Base-by-base conservation (phyloP, 2,329 filamentous ascomycete genomes). In the Trichoderma pleuroti region DNA sequence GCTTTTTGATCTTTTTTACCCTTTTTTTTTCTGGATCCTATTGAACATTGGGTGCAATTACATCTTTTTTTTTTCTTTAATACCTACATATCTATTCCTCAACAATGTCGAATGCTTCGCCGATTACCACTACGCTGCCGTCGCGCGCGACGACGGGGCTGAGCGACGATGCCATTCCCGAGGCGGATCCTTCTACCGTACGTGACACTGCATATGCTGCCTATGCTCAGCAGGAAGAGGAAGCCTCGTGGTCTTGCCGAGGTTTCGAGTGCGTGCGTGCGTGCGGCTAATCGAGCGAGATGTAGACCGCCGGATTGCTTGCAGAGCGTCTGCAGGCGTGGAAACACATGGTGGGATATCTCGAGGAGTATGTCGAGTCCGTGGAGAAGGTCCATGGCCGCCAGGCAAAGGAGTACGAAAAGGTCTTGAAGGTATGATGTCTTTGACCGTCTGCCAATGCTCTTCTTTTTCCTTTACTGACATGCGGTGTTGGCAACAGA, bases 381-480 rank as follows among this genome's bases (percentile, higher is more conserved):
- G 93, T 94, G 4, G 94, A 97, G 81, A 98, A 95, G 86, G 86
- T 93, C 71, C 91, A 98, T 78, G 91, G 90, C 78, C 87, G 88
- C 12, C 92, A 97, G 76, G 90, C 93, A 68, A 98, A 97, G 84
- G 95, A 98, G 81, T 97, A 97, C 78, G 94, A 98, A 84, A 95
- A 93, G 82, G 91, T 96, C 11, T 83, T 98, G 77, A 99, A 98
- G 90, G 91, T 82, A 68, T 21, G 75, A 68, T 34, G 3, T 16
- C 18, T 42, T 5, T 42, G 39, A 30, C 24, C 30, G 18, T n/a
- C 24, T 26, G 21, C 10, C 28, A 32, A n/a, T 60, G 3, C 16
- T 34, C 21, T 60, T 60, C 4, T 57, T 12, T 52, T 5, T 28
- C 28, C 18, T 6, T 32, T 52, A 64, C 11, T 67, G 12, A 67